Conservation (phyloP, 805 yeast species). For the Candida pseudofarinosa region DNA sequence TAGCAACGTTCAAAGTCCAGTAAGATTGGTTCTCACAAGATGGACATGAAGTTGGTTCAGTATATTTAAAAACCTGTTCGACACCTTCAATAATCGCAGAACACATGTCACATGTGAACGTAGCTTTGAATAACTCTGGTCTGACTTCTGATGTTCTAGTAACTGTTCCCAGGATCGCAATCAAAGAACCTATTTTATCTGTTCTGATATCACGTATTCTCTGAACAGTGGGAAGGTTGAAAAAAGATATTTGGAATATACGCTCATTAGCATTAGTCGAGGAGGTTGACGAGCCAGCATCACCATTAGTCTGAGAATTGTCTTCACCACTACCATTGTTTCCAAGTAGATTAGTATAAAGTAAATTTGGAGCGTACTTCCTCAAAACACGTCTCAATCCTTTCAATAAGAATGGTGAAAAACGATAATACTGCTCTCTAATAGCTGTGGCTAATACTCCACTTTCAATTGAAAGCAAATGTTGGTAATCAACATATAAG, state of each 20-base stretch:
- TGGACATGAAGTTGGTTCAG: conserved; percentile 93
- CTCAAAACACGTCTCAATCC: conserved; percentile 74
- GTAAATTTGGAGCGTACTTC: conserved; percentile 67
- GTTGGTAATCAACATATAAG: conserved; percentile 80
- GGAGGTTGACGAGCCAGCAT: conserved; percentile 36
- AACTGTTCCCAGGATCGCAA: conserved; percentile 89
- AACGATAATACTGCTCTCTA: conserved; percentile 87
- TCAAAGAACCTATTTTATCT: conserved; percentile 78
- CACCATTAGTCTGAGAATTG: conserved; percentile 14
- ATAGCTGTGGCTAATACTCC: conserved; percentile 89
- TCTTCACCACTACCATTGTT: conserved; percentile 28
- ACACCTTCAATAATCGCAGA: conserved; percentile 80
- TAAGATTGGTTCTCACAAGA: conserved; percentile 80
- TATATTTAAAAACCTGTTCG: conserved; percentile 88
- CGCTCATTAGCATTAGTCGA: conserved; percentile 55
- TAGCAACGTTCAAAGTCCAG: conserved; percentile 80
- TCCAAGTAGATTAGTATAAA: conserved; percentile 42
- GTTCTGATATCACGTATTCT: conserved; percentile 89
- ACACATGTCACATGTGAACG: conserved; percentile 87
- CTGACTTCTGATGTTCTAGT: conserved; percentile 95
- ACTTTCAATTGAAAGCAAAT: conserved; percentile 68
- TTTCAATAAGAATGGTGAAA: conserved; percentile 74
- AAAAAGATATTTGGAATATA: conserved; percentile 85
- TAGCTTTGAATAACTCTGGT: conserved; percentile 84
- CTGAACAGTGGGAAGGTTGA: conserved; percentile 75